Conservation (phyloP, 2,329 filamentous ascomycete genomes). For the Diaporthe longicolla region DNA sequence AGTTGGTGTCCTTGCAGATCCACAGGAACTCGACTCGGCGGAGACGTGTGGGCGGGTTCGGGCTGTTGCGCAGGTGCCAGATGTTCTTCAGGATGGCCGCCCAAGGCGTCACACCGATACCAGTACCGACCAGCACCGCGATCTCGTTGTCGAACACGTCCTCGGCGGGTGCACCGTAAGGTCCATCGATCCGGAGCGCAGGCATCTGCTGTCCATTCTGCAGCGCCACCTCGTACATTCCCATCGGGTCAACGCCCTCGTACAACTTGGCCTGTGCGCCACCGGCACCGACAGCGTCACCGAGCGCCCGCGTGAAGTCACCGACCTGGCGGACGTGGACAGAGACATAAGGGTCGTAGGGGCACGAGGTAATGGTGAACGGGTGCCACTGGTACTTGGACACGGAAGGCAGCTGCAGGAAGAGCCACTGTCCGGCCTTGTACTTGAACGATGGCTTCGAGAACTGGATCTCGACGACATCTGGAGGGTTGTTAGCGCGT, state of each 20-base stretch:
- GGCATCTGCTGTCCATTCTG: conserved; percentile 96
- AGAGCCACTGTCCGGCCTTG: conserved; percentile 98
- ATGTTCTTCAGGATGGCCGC: conserved; percentile 95
- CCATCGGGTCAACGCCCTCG: conserved; percentile 90
- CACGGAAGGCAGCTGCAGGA: conserved; percentile 91
- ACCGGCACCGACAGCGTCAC: conserved; percentile 94
- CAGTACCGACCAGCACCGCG: conserved; percentile 86
- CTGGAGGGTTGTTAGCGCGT: conserved; percentile 60
- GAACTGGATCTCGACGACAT: conserved; percentile 98
- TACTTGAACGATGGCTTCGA: conserved; percentile 96
- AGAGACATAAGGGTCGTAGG: conserved; percentile 94
- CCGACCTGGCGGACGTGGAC: conserved; percentile 97
- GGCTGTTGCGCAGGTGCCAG: conserved; percentile 92
- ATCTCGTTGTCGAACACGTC: conserved; percentile 97
- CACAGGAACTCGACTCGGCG: conserved; percentile 98
- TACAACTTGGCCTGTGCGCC: conserved; percentile 89
- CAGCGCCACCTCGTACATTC: conserved; percentile 98
- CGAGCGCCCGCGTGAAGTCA: conserved; percentile 95
- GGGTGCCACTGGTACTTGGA: conserved; percentile 97
- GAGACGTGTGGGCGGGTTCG: conserved; percentile 89
- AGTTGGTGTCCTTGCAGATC: conserved; percentile 95
- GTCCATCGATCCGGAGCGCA: conserved; percentile 88
- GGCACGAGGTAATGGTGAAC: conserved; percentile 98
- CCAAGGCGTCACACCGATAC: conserved; percentile 91
- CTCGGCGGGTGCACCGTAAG: conserved; percentile 96